These are phyloP conservation scores for Niebla homalea DNA, from an alignment of 495 filamentous ascomycete species.

Conservation along the genomic window DNA sequence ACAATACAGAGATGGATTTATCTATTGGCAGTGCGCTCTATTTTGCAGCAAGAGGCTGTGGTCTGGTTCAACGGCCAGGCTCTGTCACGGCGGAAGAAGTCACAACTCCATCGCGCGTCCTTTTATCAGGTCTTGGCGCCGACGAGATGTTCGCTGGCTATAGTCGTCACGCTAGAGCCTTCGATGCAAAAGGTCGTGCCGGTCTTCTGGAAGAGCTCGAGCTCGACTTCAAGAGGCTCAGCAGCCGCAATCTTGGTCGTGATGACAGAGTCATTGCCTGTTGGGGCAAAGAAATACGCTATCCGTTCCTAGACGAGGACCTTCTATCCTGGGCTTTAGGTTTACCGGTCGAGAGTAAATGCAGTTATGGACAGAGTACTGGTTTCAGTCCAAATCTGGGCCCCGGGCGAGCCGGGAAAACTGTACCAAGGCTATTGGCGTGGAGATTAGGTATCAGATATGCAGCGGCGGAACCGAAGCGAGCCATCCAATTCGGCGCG, in stretches of 20 bases:
- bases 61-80: conserved; percentile 24
- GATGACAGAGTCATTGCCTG: conserved; percentile 85
- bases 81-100: conserved; percentile 28
- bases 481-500: conserved; percentile 82
- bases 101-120: conserved; percentile 60
- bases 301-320: conserved; percentile 80
- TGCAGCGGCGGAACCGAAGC: conserved; percentile 77
- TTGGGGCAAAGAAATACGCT: conserved; percentile 85
- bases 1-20: conserved; percentile 97
- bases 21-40: conserved; percentile 91
- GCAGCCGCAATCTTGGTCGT: conserved; percentile 83
- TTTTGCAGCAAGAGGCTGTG: conserved; percentile 75
- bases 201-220: conserved; percentile 74
- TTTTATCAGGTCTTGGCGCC: conserved; percentile 86
- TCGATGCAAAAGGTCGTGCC: conserved; percentile 46
- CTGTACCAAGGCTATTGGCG: conserved; percentile 65
- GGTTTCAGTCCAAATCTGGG: conserved; percentile 36
- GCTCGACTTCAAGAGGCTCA: conserved; percentile 73
- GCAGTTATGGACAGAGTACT: conserved; percentile 35
- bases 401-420: conserved; percentile 59
- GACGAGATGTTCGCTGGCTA: conserved; percentile 97
- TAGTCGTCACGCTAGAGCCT: conserved; percentile 68
- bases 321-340: conserved; percentile 69
- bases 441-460: conserved; percentile 53
- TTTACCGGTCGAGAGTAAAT: conserved; percentile 68